phyloP scores from a whole-genome alignment of 345 rosid species.

The Hevea brasiliensis region DNA sequence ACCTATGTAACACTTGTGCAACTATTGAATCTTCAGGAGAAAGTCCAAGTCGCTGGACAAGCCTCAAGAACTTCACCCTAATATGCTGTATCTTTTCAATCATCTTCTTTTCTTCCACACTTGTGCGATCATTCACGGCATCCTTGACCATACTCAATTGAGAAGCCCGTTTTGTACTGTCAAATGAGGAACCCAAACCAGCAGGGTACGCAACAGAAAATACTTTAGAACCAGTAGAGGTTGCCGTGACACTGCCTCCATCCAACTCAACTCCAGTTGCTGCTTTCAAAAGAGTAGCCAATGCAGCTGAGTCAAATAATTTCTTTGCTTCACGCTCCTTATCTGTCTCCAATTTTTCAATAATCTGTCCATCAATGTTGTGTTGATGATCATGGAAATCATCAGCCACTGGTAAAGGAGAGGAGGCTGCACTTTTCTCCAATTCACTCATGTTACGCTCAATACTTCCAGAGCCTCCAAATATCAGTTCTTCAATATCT shows the following conservation, averaged over 20 bases:
- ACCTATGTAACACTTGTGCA: slow-evolving; percentile 40
- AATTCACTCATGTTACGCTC: slow-evolving; percentile 14
- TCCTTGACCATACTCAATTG: slow-evolving; percentile 12
- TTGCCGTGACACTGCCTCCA: slow-evolving; percentile 14
- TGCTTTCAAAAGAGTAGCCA: slow-evolving; percentile 32
- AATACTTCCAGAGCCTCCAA: slow-evolving; percentile 26
- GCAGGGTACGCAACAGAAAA: slow-evolving; percentile 22
- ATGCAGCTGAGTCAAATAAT: slow-evolving; percentile 32
- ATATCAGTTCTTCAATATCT: slow-evolving; percentile 29
- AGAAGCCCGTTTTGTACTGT: slow-evolving; percentile 9
- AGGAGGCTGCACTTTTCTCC: slow-evolving; percentile 10
- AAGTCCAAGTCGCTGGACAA: slow-evolving; percentile 42
- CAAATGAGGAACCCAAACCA: slow-evolving; percentile 26
- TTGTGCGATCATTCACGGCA: slow-evolving; percentile 20
- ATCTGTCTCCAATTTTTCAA: slow-evolving; percentile 19
- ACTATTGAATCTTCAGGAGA: slow-evolving; percentile 45
- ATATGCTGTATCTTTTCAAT: slow-evolving; percentile 46
- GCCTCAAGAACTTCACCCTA: slow-evolving; percentile 59
- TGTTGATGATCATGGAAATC: slow-evolving; percentile 29
- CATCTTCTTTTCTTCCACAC: slow-evolving; percentile 48
- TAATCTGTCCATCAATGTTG: slow-evolving; percentile 18
- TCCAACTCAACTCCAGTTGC: slow-evolving; percentile 29
- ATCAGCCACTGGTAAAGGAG: slow-evolving; percentile 11
- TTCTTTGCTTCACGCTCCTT: slow-evolving; percentile 24
- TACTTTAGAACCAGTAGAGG: slow-evolving; percentile 18